Evolutionary conservation across 345 rosid genomes (phyloP).

Genomic region (Hirschfeldia incana): DNA sequence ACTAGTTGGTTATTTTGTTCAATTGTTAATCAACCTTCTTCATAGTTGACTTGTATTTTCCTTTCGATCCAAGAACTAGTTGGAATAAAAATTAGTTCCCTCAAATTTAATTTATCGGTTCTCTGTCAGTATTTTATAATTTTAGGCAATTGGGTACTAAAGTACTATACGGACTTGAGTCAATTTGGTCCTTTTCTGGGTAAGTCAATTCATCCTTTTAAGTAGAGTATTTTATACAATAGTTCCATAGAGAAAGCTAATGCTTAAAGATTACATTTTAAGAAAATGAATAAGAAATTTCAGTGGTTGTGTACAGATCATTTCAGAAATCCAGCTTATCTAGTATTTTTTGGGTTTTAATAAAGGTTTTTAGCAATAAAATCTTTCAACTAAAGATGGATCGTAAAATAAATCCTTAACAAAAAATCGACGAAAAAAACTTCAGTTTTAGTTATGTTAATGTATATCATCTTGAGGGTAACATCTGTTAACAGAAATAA

Average conservation of each 20-base stretch:
- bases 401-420: too few relatives aligned
- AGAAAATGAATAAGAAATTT: not conserved
- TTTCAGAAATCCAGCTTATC: not conserved
- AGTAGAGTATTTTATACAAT: not conserved
- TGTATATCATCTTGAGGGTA: too few relatives aligned
- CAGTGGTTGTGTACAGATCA: not conserved
- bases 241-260: not conserved
- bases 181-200: slow-evolving; percentile 16
- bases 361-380: not conserved
- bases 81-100: slow-evolving; percentile 7
- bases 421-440: too few relatives aligned
- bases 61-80: slow-evolving; percentile 28
- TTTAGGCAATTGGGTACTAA: slow-evolving; percentile 23
- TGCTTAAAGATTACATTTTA: not conserved
- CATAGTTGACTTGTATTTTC: slow-evolving; percentile 18
- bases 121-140: not conserved
- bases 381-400: too few relatives aligned
- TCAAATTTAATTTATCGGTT: not conserved
- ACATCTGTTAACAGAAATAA: too few relatives aligned
- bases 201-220: slow-evolving; percentile 6
- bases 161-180: slow-evolving; percentile 18
- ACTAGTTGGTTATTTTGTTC: slow-evolving; percentile 23
- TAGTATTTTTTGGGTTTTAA: not conserved
- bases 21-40: slow-evolving; percentile 1
- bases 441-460: too few relatives aligned